A percentile compares a stretch with the other conserved stretches of the same genome.
phyloP scores from a whole-genome alignment of 2,329 filamentous ascomycete species.

The Chrysoporthe puriensis region DNA sequence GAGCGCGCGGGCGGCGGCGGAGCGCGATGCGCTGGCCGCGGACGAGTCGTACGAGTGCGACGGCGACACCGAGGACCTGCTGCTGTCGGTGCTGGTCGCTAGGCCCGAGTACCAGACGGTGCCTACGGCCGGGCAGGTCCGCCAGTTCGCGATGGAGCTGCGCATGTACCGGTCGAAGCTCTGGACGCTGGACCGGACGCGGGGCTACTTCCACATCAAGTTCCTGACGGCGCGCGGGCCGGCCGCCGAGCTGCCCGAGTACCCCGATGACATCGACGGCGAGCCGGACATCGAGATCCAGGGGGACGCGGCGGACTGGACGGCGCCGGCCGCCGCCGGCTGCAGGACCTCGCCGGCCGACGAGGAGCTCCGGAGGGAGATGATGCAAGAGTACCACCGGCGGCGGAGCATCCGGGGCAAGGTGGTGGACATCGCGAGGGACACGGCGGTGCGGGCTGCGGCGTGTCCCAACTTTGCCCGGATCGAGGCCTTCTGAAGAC shows the following conservation, averaged over 20 bases:
- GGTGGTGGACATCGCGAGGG: neutral
- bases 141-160: slow-evolving; percentile 14
- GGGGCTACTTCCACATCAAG: slow-evolving; percentile 1
- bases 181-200: slow-evolving; percentile 11
- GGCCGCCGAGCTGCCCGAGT: slow-evolving; percentile 1
- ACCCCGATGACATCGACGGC: slow-evolving; percentile 13
- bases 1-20: neutral
- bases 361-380: slow-evolving; percentile 13
- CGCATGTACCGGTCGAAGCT: slow-evolving; percentile 11
- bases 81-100: slow-evolving; percentile 12
- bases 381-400: slow-evolving; percentile 14
- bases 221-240: neutral
- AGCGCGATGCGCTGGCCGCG: neutral
- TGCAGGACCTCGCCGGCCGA: slow-evolving; percentile 10
- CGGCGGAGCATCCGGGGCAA: neutral
- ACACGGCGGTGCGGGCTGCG: neutral
- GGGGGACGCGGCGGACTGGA: neutral
- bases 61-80: slow-evolving; percentile 20
- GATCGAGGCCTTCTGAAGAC: slow-evolving; percentile 6
- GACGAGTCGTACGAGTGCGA: slow-evolving; percentile 6
- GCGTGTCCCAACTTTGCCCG: slow-evolving; percentile 9
- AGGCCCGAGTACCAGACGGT: slow-evolving; percentile 12
- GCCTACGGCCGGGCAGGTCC: slow-evolving; percentile 7
- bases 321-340: too few species aligned
- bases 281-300: neutral